phyloP scores from a whole-genome alignment of 345 rosid species.

The Brassica rapa region DNA sequence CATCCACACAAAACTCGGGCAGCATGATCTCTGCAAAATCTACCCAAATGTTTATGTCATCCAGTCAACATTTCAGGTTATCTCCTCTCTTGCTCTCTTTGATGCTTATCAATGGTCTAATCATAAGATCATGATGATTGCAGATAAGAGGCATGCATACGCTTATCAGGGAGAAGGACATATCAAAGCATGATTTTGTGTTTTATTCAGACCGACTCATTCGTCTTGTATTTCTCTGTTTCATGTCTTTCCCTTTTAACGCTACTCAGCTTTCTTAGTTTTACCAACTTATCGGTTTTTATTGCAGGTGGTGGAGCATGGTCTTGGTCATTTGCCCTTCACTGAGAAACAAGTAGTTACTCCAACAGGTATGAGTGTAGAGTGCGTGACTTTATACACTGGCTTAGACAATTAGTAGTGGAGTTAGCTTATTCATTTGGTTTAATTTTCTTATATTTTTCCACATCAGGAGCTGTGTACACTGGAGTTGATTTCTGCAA shows the following conservation, averaged over 20 bases:
- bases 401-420: neutral
- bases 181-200: constrained; percentile 96
- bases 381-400: constrained; percentile 9
- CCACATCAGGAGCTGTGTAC: constrained; percentile 67
- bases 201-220: constrained; percentile 96
- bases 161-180: constrained; percentile 85
- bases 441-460: neutral
- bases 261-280: neutral
- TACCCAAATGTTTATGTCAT: constrained; percentile 81
- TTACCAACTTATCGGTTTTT: neutral
- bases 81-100: neutral
- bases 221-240: constrained; percentile 66
- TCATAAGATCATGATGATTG: constrained; percentile 29
- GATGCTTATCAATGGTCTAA: constrained; percentile 28
- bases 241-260: constrained; percentile 23
- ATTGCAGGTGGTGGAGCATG: constrained; percentile 94
- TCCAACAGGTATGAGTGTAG: constrained; percentile 67
- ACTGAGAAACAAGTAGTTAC: constrained; percentile 95
- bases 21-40: constrained; percentile 89
- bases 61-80: constrained; percentile 92
- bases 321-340: constrained; percentile 96
- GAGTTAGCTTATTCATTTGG: neutral
- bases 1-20: constrained; percentile 90
- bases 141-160: constrained; percentile 99
- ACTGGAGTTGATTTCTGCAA: constrained; percentile 98